Base-by-base conservation (phyloP, 805 yeast genomes). In the Metschnikowia kunwiensis region DNA sequence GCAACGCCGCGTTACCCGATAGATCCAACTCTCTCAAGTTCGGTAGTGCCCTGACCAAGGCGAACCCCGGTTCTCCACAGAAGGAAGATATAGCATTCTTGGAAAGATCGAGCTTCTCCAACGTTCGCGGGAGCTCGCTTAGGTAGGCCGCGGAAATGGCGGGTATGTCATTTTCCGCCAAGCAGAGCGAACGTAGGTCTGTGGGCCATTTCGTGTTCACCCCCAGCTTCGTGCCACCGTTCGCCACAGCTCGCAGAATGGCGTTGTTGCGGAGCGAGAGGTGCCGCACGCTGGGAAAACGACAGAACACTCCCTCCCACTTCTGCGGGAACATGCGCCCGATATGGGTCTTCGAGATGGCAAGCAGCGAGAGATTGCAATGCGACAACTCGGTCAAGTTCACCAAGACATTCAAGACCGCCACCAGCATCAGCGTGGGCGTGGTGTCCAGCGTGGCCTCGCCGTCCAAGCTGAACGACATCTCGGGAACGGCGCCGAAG, bases 261-360 rank as follows among this genome's bases (percentile, higher is more conserved):
- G 17, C 25, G 12, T 63, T 61, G 27, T 60, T 56, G 3, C 52
- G 38, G n/a, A 65, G 45, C 26, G 57, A 46, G 22, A 65, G 48
- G 15, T 15, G 31, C 14, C 33, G 30, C 12, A 61, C 35, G 26
- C 50, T 50, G 8, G 37, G 22, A 31, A 63, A 61, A 13, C 51
- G 44, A 9, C 38, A 30, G 22, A 66, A 55, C 3, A 65, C 42
- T 26, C 47, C 48, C 23, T 56, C 50, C 72, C 72, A 66, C 33
- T 54, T 54, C 3, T 44, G 30, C 3, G 55, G 55, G 40, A 47
- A 64, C 33, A 56, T 49, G 6, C 49, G 47, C 5, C 72, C 70
- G 2, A 66, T 55, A 25, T 64, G 65, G 10, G 67, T 61, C n/a
- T 55, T 50, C 13, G 44, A 40, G 13, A 66, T 53, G 11, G 61